Base-by-base conservation (phyloP, 768 basidiomycete genomes). In the Gautieria morchelliformis region DNA sequence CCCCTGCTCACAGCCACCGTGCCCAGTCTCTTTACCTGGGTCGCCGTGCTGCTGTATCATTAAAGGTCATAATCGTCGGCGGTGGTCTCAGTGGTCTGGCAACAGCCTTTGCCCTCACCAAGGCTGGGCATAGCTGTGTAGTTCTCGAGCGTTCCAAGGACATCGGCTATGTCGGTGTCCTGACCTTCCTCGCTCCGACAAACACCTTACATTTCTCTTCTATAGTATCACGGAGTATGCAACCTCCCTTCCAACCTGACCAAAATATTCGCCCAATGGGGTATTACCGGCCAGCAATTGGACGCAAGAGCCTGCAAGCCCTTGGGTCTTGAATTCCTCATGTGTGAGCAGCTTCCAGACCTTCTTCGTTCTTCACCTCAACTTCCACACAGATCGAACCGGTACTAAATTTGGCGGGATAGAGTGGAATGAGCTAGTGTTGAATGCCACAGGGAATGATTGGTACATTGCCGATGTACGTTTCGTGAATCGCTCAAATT, bases 111-210 rank as follows among this genome's bases (percentile, higher is more conserved):
- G 71, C 78, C 15, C 71, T 86, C 42, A 73, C 73, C 46, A 75
- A 74, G 62, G 77, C 77, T 6, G 84, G 84, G 6, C 84, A 86
- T 67, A 68, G 71, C 33, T 83, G 84, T n/a, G 69, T 75, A 2
- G 74, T 86, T 2, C 65, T 85, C 20, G 84, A 85, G 64, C 70
- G 73, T 58, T 68, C 66, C 17, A 70, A 73, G 56, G 75, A 74
- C 15, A 70, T 70, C n/a, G 66, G 71, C n/a, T 69, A 69, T 57
- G 75, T 74, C 40, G 27, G 68, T 62, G 53, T 56, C 37, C 27
- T 14, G 24, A 27, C 24, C 24, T 6, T 49, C 11, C 27, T 17
- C 27, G 27, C 9, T 9, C 14, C 27, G n/a, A 14, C 48, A 17
- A 17, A 6, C n/a, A 11, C 27, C 22, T 30, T 27, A 46, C 24